phyloP scores from a whole-genome alignment of 208 protist genomes.

The Trypanosoma lewisi region DNA sequence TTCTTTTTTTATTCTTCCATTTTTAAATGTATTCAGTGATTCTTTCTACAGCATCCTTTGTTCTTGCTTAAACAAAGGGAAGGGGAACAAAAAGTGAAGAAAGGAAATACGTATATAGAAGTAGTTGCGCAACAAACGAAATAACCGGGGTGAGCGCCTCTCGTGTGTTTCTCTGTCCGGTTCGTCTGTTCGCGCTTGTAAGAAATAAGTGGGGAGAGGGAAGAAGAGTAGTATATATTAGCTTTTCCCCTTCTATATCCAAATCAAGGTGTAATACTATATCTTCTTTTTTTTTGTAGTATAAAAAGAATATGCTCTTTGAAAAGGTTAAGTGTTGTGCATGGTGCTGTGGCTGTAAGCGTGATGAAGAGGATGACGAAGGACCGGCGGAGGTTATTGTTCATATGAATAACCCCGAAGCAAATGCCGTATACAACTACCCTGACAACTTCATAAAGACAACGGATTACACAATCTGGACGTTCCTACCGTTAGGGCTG shows the following conservation, averaged over 20 bases:
- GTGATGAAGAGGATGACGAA: constrained; percentile 11
- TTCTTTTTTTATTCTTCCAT: neutral
- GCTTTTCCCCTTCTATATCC: too few relatives aligned
- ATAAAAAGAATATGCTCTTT: neutral
- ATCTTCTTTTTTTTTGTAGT: constrained; percentile 2
- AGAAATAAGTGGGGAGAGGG: too few relatives aligned
- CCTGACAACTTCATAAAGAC: constrained; percentile 91
- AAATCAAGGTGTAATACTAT: neutral
- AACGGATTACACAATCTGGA: constrained; percentile 91
- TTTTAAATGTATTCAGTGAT: too few relatives aligned
- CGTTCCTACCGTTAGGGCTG: constrained; percentile 93
- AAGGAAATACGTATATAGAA: too few relatives aligned
- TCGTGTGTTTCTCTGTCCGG: too few relatives aligned
- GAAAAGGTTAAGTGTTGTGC: constrained; percentile 33
- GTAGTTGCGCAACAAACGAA: too few relatives aligned
- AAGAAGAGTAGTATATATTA: too few relatives aligned
- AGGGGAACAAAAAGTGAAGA: too few relatives aligned
- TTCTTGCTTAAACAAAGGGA: neutral
- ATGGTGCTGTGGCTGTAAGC: constrained; percentile 41
- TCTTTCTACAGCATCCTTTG: constrained; percentile 6
- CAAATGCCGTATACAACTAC: constrained; percentile 65
- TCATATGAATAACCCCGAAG: constrained; percentile 71
- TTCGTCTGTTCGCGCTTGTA: too few relatives aligned
- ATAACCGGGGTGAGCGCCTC: too few relatives aligned
- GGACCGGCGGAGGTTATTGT: constrained; percentile 46